Evolutionary conservation across 2,329 filamentous ascomycete species (phyloP).

Genomic region (Xylaria sp.): DNA sequence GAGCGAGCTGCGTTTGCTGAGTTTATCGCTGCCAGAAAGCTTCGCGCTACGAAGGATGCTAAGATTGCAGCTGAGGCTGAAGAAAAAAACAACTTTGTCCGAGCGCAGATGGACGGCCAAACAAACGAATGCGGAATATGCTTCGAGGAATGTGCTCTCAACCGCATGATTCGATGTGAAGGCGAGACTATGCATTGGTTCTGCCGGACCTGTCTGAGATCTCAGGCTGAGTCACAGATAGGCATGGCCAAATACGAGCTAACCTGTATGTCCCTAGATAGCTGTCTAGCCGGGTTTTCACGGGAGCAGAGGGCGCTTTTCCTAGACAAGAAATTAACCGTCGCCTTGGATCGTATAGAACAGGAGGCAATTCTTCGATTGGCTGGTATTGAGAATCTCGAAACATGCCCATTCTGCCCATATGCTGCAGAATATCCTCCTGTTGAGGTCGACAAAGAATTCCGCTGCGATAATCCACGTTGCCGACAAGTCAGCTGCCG

Average conservation of each 20-base stretch:
- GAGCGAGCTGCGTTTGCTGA: slow-evolving; percentile 53
- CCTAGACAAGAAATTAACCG: slow-evolving; percentile 66
- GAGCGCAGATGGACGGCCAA: slow-evolving; percentile 60
- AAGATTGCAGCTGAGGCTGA: slow-evolving; percentile 43
- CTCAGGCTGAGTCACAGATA: slow-evolving; percentile 73
- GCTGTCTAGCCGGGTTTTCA: slow-evolving; percentile 71
- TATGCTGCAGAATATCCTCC: slow-evolving; percentile 79
- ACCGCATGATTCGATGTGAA: slow-evolving; percentile 75
- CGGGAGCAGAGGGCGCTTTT: slow-evolving; percentile 64
- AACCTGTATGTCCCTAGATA: slow-evolving; percentile 75
- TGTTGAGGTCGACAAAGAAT: slow-evolving; percentile 75
- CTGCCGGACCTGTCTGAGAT: slow-evolving; percentile 73
- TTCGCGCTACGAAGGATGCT: slow-evolving; percentile 45
- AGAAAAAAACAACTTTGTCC: slow-evolving; percentile 52
- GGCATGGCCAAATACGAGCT: slow-evolving; percentile 76
- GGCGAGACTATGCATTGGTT: slow-evolving; percentile 71
- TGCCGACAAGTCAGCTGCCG: slow-evolving; percentile 74
- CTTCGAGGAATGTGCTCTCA: slow-evolving; percentile 71
- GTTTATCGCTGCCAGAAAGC: slow-evolving; percentile 51
- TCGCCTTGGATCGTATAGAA: slow-evolving; percentile 75
- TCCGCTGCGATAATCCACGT: slow-evolving; percentile 73
- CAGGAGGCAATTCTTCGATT: slow-evolving; percentile 75
- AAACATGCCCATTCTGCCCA: slow-evolving; percentile 82
- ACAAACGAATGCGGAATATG: slow-evolving; percentile 79
- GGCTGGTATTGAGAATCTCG: slow-evolving; percentile 77